A percentile compares a stretch with the other conserved stretches of the same genome.
phyloP scores from a whole-genome alignment of 1,284 basidiomycete genomes.

The Malassezia furfur region DNA sequence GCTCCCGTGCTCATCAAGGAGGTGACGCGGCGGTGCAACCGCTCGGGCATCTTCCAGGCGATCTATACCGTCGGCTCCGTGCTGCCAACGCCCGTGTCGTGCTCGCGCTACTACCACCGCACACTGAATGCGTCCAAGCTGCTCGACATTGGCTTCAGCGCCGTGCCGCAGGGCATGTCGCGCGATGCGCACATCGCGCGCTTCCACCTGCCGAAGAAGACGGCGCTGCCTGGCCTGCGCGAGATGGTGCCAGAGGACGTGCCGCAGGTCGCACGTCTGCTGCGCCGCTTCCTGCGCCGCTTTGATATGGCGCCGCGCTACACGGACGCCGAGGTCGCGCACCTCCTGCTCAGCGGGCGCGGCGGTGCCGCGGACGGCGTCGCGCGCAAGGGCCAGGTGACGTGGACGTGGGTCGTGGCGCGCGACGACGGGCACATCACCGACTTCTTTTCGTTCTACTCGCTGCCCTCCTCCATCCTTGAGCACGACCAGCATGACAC shows the following conservation, averaged over 20 bases:
- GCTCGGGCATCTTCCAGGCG: conserved; percentile 87
- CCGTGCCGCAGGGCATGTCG: conserved; percentile 45
- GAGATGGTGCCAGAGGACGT: conserved; percentile 81
- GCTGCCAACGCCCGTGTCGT: conserved; percentile 40
- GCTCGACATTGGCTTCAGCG: conserved; percentile 81
- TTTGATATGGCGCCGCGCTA: conserved; percentile 77
- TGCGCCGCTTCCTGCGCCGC: conserved; percentile 68
- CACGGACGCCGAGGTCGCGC: conserved; percentile 68
- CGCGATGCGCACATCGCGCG: conserved; percentile 29
- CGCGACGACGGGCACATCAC: conserved; percentile 70
- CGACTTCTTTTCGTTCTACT: conserved; percentile 94
- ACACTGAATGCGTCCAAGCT: conserved; percentile 85
- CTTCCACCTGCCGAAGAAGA: conserved; percentile 24
- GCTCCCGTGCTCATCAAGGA: conserved; percentile 97
- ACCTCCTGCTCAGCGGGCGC: conserved; percentile 76
- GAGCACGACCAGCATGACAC: conserved; percentile 53
- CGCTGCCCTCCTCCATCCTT: conserved; percentile 82
- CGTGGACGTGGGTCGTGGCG: conserved; percentile 95
- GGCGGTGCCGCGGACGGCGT: conserved; percentile 54
- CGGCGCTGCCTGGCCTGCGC: conserved; percentile 54
- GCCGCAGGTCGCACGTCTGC: conserved; percentile 63
- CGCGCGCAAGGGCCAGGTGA: conserved; percentile 63
- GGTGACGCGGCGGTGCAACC: conserved; percentile 82
- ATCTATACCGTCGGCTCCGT: conserved; percentile 68
- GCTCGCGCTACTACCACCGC: conserved; percentile 75